Conservation (phyloP, 2,329 filamentous ascomycete genomes). For the Macroventuria anomochaeta region DNA sequence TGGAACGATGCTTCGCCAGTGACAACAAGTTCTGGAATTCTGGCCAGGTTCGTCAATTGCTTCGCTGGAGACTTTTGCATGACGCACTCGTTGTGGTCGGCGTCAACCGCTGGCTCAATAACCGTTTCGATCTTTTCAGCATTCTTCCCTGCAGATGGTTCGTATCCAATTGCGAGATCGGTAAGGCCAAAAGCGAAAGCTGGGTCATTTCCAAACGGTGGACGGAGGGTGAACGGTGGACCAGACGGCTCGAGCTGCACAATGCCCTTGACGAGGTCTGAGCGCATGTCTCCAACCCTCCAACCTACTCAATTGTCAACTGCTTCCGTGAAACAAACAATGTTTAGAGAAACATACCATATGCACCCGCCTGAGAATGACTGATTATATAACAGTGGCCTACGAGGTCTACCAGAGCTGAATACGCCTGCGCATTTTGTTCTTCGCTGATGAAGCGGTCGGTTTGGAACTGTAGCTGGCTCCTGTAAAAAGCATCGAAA, state of each 20-base stretch:
- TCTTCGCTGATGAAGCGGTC: constrained; percentile 40
- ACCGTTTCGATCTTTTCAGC: constrained; percentile 30
- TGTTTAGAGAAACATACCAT: constrained; percentile 41
- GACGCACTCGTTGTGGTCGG: constrained; percentile 45
- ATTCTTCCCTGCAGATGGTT: constrained; percentile 37
- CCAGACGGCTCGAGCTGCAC: constrained; percentile 62
- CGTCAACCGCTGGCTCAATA: constrained; percentile 29
- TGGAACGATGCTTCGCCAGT: constrained; percentile 64
- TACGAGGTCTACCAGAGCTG: constrained; percentile 52
- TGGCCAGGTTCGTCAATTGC: constrained; percentile 57
- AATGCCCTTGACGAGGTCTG: constrained; percentile 56
- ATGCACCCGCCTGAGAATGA: constrained; percentile 58
- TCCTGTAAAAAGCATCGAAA: constrained; percentile 30
- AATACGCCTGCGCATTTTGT: constrained; percentile 48
- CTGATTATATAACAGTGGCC: constrained; percentile 55
- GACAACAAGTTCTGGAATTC: constrained; percentile 58
- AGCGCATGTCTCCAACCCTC: constrained; percentile 58
- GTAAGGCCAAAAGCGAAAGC: constrained; percentile 43
- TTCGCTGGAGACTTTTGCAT: constrained; percentile 43
- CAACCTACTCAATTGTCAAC: constrained; percentile 31
- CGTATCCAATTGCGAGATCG: constrained; percentile 41
- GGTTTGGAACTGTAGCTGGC: constrained; percentile 48
- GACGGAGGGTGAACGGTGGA: constrained; percentile 55
- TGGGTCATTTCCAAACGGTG: constrained; percentile 1
- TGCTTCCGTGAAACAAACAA: too few species aligned